Conservation (phyloP, 192 early-diverging fungal genomes). For the Coemansia sp. region DNA sequence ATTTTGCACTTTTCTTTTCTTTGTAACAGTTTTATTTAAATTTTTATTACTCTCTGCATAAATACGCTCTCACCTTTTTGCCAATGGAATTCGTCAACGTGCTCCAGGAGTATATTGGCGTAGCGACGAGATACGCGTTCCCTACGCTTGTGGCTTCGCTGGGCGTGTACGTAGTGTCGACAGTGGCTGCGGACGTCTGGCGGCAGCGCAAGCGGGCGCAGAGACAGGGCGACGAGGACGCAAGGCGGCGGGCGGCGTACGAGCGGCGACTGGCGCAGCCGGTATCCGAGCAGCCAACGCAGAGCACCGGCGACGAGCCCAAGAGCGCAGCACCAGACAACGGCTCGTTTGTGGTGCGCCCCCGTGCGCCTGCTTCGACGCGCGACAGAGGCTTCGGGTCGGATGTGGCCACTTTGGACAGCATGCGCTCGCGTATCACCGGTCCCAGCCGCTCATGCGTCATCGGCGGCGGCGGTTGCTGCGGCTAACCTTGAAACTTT, state of each 20-base stretch:
- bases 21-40: background rate
- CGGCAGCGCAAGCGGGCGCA: background rate
- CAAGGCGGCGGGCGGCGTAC: background rate
- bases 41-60: background rate
- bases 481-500: slow-evolving; percentile 25
- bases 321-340: background rate
- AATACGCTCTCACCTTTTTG: background rate
- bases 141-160: slow-evolving; percentile 18
- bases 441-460: slow-evolving; percentile 12
- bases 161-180: slow-evolving; percentile 11
- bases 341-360: slow-evolving; percentile 16
- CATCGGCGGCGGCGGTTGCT: slow-evolving; percentile 21
- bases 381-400: slow-evolving; percentile 23
- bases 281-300: background rate
- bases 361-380: slow-evolving; percentile 18
- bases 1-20: slow-evolving; percentile 3
- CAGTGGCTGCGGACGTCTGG: background rate
- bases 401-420: slow-evolving; percentile 20
- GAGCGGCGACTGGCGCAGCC: slow-evolving; percentile 2
- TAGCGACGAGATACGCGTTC: slow-evolving; percentile 10
- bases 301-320: slow-evolving; percentile 4
- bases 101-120: background rate
- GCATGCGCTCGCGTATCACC: slow-evolving; percentile 20
- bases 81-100: background rate
- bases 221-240: background rate